Evolutionary conservation across 805 yeast genomes (phyloP).

Genomic region (Ogataea pignaliae): DNA sequence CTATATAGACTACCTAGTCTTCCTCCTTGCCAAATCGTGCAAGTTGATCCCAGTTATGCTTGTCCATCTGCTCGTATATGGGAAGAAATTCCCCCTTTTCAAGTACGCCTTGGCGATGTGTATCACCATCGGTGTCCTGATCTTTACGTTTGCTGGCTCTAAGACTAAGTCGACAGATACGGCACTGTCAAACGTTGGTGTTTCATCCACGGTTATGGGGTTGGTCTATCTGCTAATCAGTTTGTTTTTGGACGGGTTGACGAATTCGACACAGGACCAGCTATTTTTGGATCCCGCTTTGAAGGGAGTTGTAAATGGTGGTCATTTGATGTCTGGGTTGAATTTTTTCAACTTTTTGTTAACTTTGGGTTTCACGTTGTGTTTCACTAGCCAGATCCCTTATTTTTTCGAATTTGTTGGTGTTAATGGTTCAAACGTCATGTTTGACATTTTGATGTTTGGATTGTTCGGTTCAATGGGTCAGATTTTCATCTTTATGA

Average conservation of each 20-base stretch:
- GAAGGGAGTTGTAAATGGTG: constrained; percentile 57
- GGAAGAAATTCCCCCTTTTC: constrained; percentile 64
- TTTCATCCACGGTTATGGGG: constrained; percentile 46
- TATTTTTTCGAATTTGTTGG: constrained; percentile 47
- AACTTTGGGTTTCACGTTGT: constrained; percentile 44
- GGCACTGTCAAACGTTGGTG: constrained; percentile 33
- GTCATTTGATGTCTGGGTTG: constrained; percentile 76
- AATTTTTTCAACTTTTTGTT: constrained; percentile 42
- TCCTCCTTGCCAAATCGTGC: constrained; percentile 85
- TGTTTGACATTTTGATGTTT: constrained; percentile 58
- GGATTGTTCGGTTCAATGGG: constrained; percentile 85
- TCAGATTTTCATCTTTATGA: constrained; percentile 86
- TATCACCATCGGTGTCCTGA: constrained; percentile 80
- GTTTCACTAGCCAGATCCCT: constrained; percentile 44
- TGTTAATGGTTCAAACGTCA: constrained; percentile 46
- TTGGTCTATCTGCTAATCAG: constrained; percentile 53
- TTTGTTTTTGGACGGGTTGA: constrained; percentile 82
- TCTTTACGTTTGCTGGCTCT: constrained; percentile 55
- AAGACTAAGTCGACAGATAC: constrained; percentile 17
- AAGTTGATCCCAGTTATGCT: constrained; percentile 92
- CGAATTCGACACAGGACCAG: constrained; percentile 90
- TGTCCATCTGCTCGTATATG: constrained; percentile 68
- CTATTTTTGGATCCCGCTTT: constrained; percentile 49
- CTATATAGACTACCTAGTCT: constrained; percentile 83
- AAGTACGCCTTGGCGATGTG: constrained; percentile 72